Percentiles rank a stretch among this genome's conserved stretches.
Evolutionary conservation across 2,329 filamentous ascomycete species (phyloP).

Genomic region (Pezicula radicicola): DNA sequence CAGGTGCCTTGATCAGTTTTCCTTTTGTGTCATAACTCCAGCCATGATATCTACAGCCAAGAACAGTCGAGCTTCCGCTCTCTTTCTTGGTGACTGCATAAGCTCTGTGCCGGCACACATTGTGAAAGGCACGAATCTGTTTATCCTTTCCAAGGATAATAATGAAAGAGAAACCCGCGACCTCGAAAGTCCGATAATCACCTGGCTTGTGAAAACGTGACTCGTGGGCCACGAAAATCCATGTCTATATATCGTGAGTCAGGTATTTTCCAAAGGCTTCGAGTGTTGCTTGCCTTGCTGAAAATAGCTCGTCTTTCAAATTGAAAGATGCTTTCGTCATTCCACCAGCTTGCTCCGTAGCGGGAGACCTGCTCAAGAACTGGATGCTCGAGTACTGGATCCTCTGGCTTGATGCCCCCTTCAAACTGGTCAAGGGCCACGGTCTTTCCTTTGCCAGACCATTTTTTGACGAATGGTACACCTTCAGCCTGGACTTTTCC

Average conservation of each 20-base stretch:
- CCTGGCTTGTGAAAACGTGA: slow-evolving; percentile 24
- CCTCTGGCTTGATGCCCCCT: background rate
- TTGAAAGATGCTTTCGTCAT: slow-evolving; percentile 17
- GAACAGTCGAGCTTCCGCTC: slow-evolving; percentile 21
- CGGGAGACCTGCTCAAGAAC: background rate
- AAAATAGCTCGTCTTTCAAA: slow-evolving; percentile 24
- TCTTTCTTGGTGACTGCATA: slow-evolving; percentile 26
- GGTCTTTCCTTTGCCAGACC: background rate
- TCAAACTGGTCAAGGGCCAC: background rate
- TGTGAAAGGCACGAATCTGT: slow-evolving; percentile 23
- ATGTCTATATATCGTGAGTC: slow-evolving; percentile 12
- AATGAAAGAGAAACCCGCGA: slow-evolving; percentile 23
- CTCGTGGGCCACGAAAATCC: slow-evolving; percentile 22
- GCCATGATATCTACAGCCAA: slow-evolving; percentile 27
- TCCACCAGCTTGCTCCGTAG: slow-evolving; percentile 15
- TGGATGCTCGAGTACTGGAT: background rate
- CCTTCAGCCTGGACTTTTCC: too few relatives aligned
- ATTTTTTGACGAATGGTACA: background rate
- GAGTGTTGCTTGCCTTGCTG: slow-evolving; percentile 18
- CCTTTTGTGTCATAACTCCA: slow-evolving; percentile 26
- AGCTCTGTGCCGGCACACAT: slow-evolving; percentile 26
- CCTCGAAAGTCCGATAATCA: slow-evolving; percentile 25
- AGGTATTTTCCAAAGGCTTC: background rate
- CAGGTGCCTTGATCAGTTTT: slow-evolving; percentile 25
- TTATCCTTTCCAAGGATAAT: slow-evolving; percentile 26